These are phyloP conservation scores for Cyanidiococcus yangmingshanensis DNA, from an alignment of 23 red algal species.

Conservation along the genomic window DNA sequence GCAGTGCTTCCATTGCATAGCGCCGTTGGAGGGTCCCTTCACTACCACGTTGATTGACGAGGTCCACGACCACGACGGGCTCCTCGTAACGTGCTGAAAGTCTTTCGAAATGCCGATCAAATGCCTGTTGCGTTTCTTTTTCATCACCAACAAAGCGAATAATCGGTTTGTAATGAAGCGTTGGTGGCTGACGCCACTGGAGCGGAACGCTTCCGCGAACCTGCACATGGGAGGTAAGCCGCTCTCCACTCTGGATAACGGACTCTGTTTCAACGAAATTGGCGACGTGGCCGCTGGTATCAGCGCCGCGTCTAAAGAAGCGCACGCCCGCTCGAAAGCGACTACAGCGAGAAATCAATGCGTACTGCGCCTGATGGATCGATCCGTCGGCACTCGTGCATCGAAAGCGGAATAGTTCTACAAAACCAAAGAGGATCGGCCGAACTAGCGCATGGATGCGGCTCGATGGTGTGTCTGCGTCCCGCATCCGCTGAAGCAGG, in stretches of 20 bases:
- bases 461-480: background rate
- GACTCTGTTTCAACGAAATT: conserved; percentile 98
- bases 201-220: conserved; percentile 76
- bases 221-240: conserved; percentile 51
- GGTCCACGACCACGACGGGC: conserved; percentile 55
- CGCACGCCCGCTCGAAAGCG: conserved; percentile 57
- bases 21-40: conserved; percentile 28
- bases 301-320: conserved; percentile 61
- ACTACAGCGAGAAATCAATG: conserved; percentile 48
- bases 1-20: conserved; percentile 34
- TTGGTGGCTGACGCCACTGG: conserved; percentile 69
- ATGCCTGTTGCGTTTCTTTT: conserved; percentile 28
- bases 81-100: conserved; percentile 60
- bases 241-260: conserved; percentile 4
- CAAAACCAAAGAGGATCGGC: background rate
- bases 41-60: conserved; percentile 55
- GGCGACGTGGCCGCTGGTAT: conserved; percentile 65
- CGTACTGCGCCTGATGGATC: background rate
- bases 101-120: conserved; percentile 62
- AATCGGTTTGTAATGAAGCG: conserved; percentile 63
- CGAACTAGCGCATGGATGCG: background rate
- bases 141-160: conserved; percentile 36
- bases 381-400: background rate
- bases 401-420: background rate
- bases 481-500: background rate